These are phyloP conservation scores for Arachnopeziza araneosa DNA, from an alignment of 2,329 filamentous ascomycete genomes.

Conservation along the genomic window DNA sequence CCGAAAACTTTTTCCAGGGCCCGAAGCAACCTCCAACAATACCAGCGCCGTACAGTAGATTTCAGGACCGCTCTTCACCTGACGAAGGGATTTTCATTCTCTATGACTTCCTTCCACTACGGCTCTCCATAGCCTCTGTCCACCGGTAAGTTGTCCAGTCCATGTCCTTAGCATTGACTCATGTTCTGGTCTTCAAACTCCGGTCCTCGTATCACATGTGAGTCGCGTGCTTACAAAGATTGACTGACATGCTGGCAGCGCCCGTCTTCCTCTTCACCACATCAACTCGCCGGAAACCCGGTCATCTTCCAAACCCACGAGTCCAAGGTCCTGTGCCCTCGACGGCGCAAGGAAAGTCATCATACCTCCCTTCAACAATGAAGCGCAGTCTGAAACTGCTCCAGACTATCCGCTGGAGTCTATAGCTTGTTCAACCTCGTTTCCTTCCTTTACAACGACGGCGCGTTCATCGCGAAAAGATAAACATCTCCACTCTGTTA, in stretches of 20 bases:
- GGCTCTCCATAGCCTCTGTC: too few relatives aligned
- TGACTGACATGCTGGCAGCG: background rate
- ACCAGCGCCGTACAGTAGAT: background rate
- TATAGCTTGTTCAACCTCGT: constrained; percentile 35
- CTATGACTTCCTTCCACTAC: too few relatives aligned
- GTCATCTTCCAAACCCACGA: constrained; percentile 11
- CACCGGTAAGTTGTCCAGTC: background rate
- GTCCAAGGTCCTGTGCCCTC: constrained; percentile 21
- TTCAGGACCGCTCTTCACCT: background rate
- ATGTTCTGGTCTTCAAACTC: background rate
- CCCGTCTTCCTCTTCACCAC: background rate
- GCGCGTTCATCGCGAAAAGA: constrained; percentile 45
- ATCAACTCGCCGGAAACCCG: background rate
- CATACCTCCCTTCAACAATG: constrained; percentile 42
- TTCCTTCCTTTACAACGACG: constrained; percentile 16
- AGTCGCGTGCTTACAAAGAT: constrained; percentile 12
- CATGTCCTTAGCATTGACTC: background rate
- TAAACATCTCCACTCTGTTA: constrained; percentile 41
- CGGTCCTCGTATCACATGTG: constrained; percentile 3
- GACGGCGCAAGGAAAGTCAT: constrained; percentile 26
- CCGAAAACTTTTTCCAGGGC: background rate
- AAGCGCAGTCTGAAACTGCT: constrained; percentile 52
- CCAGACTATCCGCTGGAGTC: constrained; percentile 49
- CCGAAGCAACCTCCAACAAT: background rate
- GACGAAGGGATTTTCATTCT: background rate